phyloP scores from a whole-genome alignment of 2,329 filamentous ascomycete species.

The Claviceps digitariae region DNA sequence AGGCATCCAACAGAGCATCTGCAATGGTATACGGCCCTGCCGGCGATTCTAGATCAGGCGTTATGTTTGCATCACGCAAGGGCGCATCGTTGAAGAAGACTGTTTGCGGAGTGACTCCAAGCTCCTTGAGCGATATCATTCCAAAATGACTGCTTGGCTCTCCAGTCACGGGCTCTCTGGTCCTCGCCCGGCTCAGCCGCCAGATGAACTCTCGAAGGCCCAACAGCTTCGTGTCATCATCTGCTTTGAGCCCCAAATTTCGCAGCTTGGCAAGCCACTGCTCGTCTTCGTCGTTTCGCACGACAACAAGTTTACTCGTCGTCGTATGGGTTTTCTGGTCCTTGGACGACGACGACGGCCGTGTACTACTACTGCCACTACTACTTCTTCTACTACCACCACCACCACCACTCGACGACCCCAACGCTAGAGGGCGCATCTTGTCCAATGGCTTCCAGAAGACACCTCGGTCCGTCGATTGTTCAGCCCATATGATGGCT shows the following conservation, averaged over 20 bases:
- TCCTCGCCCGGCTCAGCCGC: constrained; percentile 62
- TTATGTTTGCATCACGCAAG: constrained; percentile 27
- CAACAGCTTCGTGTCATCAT: constrained; percentile 84
- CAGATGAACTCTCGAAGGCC: constrained; percentile 83
- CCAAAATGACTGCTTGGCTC: constrained; percentile 20
- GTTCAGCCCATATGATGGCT: constrained; percentile 71
- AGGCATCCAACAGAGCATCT: constrained; percentile 83
- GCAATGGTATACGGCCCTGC: constrained; percentile 60
- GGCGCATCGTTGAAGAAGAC: constrained; percentile 80
- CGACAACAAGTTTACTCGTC: constrained; percentile 41
- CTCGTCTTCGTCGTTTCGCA: constrained; percentile 82
- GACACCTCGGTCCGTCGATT: constrained; percentile 56
- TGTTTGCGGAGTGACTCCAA: constrained; percentile 72
- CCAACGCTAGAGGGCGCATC: constrained; percentile 50
- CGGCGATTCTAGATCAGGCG: constrained; percentile 18
- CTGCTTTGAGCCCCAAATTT: constrained; percentile 65
- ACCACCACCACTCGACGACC: constrained; percentile 16
- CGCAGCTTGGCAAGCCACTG: constrained; percentile 78
- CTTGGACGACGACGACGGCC: constrained; percentile 32
- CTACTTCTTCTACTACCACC: no score
- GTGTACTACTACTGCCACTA: constrained; percentile 18
- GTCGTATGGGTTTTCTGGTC: constrained; percentile 39
- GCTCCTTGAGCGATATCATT: constrained; percentile 57
- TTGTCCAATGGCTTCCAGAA: constrained; percentile 77
- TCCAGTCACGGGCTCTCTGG: constrained; percentile 31